Evolutionary conservation across 257 asterid genomes (phyloP), one percentile per base, ranked within the genome.

Genomic region (Prunella vulgaris): DNA sequence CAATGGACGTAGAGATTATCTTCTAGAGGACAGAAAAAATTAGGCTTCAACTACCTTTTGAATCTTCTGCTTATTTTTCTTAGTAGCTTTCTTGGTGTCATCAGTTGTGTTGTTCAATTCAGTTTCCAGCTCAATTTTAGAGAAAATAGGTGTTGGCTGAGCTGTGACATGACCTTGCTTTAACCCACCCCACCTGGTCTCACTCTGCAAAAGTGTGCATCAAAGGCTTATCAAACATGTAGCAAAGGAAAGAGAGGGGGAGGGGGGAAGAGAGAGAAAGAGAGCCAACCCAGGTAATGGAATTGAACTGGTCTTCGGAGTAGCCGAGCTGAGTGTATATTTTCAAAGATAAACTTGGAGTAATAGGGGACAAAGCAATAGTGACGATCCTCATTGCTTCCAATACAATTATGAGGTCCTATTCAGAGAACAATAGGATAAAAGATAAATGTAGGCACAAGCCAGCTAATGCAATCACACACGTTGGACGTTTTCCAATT

Each of bases 271-370:
- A 70, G 77, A 67, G 82, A 30, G 78, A 78, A 74, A 84, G 75
- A 76, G 80, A 44, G 64, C 60, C 3, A 52, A 93, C 95, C 98
- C 97, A 93, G 48, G 87, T 74, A 73, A 83, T 61, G 62, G 85
- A 83, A 51, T 82, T 74, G 87, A 90, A 93, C 71, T 90, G 85
- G 72, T 88, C 95, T 75, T 90, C 82, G 0, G 96, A 72, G 84
- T 60, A 90, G 77, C 99, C 99, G 4, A 93, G 97, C 84, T 90
- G 99, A 44, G 88, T 70, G 78, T 84, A 93, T 77, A 93, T 87
- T 64, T 76, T 84, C 80, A 82, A 69, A 75, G 87, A 80, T 75
- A 93, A 81, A 61, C 89, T 24, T 15, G 97, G 99, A 17, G 96
- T 86, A n/a, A 90, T 44, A 33, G 99, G 97, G 28, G 96, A 87